Evolutionary conservation across 2,329 filamentous ascomycete species (phyloP), one percentile per base, ranked within the genome.

Genomic region (Colletotrichum phormii): DNA sequence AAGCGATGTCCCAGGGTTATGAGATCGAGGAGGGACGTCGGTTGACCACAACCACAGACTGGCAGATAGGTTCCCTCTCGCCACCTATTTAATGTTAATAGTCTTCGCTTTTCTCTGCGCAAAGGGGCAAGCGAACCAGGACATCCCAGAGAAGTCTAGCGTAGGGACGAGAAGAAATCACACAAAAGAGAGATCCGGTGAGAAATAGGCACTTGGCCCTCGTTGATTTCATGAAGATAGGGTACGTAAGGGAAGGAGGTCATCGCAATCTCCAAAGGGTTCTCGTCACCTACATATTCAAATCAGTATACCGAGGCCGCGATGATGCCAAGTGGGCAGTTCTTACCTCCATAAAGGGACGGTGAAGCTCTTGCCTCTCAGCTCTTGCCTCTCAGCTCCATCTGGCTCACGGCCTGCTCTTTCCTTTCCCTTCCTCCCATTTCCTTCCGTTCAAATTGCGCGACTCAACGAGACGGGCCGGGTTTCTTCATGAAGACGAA

Each of bases 401-500:
- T 18, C 5, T 42, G 37, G 37, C 37, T 18, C 13, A 15, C 18
- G 7, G 5, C 9, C 60, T 31, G 12, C 26, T 31, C 24, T 11
- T 29, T 51, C 29, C 24, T 9, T 22, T 6, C 7, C n/a, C 8
- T 63, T 8, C 12, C 26, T 7, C 51, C 8, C 29, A 12, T 35
- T 7, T 13, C 37, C 37, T 37, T 33, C 22, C 31, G 12, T n/a
- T 13, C n/a, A 33, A 3, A n/a, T 11, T 31, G 18, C 13, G 42
- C 7, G 5, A n/a, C n/a, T 54, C 26, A 73, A 49, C 71, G 71
- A 29, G 33, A n/a, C 13, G 54, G 29, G 13, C n/a, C 24, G 1
- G 66, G 66, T 35, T 73, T 73, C 66, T 61, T 65, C 6, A 73
- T 37, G 18, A 42, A 49, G n/a, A 71, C 49, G 60, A 67, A 73